Base-by-base conservation (phyloP, 2,329 filamentous ascomycete genomes). In the Alternaria conjuncta region DNA sequence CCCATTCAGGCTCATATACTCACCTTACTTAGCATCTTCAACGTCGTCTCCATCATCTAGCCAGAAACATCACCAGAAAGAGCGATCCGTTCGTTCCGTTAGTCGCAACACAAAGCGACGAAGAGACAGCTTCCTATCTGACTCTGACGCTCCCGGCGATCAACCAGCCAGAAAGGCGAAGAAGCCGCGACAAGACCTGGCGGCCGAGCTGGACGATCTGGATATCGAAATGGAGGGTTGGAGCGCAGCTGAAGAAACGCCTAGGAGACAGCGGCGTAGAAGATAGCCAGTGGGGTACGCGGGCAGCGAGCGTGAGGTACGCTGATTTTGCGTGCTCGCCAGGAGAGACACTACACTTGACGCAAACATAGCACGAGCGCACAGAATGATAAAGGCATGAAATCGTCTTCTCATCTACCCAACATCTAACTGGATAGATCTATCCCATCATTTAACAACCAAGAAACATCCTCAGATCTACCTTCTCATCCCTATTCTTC, bases 211-310 rank as follows among this genome's bases (percentile, higher is more conserved):
- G 12, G 26, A 60, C 9, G 43, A 60, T 15, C 26, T 55, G 15
- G 49, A 28, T 6, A 60, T 60, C 18, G 23, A 55, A 5, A 60
- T 49, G 60, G 26, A 57, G 41, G 60, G 60, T 6, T 62, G 55
- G 41, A 20, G 13, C 30, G 15, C 49, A 23, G 25, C 25, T 58
- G 56, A 41, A 25, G 8, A 26, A 6, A 20, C 15, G 20, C 7
- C 30, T 20, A n/a, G 18, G 45, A 36, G 5, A 49, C 13, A 50
- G 21, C 15, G 21, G 9, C 11, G 6, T 2, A 7, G 20, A 26
- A 46, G 25, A 1, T 49, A 18, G n/a, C 9, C 8, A 5, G 8
- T 41, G 15, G 6, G 9, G 4, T 41, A 41, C 15, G n/a, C 0
- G 32, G 8, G 32, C 15, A 41, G 15, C 32, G 1, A 4, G 30